Evolutionary conservation across 805 yeast genomes (phyloP).

Genomic region (Nakazawaea holstii): DNA sequence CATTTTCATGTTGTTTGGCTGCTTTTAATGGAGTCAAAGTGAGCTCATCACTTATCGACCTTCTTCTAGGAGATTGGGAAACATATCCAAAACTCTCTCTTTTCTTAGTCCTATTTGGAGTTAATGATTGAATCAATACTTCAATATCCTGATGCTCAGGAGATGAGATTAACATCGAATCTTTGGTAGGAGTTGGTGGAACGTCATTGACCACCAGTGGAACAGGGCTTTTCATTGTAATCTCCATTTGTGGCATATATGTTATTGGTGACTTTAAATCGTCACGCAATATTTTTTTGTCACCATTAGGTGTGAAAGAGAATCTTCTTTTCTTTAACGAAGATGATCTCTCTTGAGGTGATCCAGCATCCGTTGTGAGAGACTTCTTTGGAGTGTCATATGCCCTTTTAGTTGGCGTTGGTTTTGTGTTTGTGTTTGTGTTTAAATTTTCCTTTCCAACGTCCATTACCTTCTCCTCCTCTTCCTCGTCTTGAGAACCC

Average conservation of each 20-base stretch:
- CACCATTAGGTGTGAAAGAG: background rate
- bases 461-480: no score
- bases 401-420: constrained; percentile 1
- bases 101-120: constrained; percentile 9
- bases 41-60: constrained; percentile 3
- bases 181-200: background rate
- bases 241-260: background rate
- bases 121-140: constrained; percentile 8
- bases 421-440: background rate
- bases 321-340: constrained; percentile 9
- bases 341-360: constrained; percentile 9
- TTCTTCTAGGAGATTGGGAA: constrained; percentile 4
- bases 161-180: background rate
- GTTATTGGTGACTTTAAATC: background rate
- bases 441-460: background rate
- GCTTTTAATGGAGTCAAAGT: constrained; percentile 10
- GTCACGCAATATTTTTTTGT: background rate
- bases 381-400: constrained; percentile 7
- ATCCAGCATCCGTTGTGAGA: constrained; percentile 2
- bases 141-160: constrained; percentile 13
- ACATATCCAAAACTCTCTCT: constrained; percentile 2
- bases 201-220: background rate
- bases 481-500: constrained; percentile 5
- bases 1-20: constrained; percentile 5
- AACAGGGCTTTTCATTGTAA: background rate